A percentile compares a stretch with the other conserved stretches of the same genome.
phyloP scores from a whole-genome alignment of 768 basidiomycete genomes.

The Lyophyllum shimeji region DNA sequence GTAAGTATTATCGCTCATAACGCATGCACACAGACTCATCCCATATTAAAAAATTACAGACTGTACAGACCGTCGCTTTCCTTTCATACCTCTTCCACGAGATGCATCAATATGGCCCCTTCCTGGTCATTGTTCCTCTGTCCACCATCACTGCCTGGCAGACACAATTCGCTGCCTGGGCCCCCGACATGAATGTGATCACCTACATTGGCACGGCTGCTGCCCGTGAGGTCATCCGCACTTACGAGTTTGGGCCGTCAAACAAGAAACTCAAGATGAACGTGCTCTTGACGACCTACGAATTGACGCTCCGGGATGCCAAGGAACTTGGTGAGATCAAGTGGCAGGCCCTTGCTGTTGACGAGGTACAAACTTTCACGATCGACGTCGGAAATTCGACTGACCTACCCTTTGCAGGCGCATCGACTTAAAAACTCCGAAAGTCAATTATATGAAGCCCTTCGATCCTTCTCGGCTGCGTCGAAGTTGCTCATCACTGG shows the following conservation, averaged over 20 bases:
- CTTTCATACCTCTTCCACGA: constrained; percentile 94
- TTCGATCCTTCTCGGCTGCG: constrained; percentile 84
- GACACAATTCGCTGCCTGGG: constrained; percentile 91
- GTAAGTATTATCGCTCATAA: constrained; percentile 29
- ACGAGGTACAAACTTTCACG: constrained; percentile 65
- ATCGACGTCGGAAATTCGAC: constrained; percentile 4
- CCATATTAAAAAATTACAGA: constrained; percentile 42
- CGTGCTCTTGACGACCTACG: constrained; percentile 95
- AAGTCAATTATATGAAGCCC: constrained; percentile 93
- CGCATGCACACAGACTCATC: constrained; percentile 1
- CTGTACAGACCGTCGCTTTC: constrained; percentile 94
- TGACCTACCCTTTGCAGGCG: constrained; percentile 51
- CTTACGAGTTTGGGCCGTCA: constrained; percentile 88
- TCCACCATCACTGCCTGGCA: constrained; percentile 99
- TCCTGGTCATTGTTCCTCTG: constrained; percentile 95
- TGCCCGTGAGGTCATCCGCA: constrained; percentile 88
- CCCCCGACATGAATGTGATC: constrained; percentile 95
- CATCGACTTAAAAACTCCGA: constrained; percentile 98
- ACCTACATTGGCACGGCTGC: constrained; percentile 91
- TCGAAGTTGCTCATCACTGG: constrained; percentile 97
- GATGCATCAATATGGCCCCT: constrained; percentile 91
- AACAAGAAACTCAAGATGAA: constrained; percentile 95
- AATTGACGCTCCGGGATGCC: constrained; percentile 87
- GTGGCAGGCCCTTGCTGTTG: constrained; percentile 96
- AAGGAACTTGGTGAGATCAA: constrained; percentile 90